These are phyloP conservation scores for Apiotrichum mycotoxinovorans DNA, from an alignment of 1,284 basidiomycete genomes.

Conservation along the genomic window DNA sequence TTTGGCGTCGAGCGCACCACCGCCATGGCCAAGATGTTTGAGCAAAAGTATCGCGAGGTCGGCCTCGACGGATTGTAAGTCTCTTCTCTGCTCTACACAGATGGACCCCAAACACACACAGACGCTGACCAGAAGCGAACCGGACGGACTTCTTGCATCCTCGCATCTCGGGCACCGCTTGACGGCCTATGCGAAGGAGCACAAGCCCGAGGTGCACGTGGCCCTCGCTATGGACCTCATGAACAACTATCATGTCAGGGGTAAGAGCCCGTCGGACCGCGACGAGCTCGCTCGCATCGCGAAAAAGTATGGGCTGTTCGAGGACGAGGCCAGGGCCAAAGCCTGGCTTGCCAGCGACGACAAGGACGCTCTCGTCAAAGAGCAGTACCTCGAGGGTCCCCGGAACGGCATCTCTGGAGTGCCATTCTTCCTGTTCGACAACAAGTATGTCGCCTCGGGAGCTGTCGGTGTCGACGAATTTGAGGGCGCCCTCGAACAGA, in stretches of 20 bases:
- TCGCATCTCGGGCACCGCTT: slow-evolving; percentile 49
- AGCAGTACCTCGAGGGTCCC: slow-evolving; percentile 31
- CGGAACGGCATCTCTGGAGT: slow-evolving; percentile 50
- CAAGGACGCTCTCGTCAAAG: slow-evolving; percentile 36
- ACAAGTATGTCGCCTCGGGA: slow-evolving; percentile 46
- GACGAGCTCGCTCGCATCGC: slow-evolving; percentile 39
- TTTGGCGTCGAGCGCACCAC: slow-evolving; percentile 40
- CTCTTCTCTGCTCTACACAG: not conserved
- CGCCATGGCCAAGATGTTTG: slow-evolving; percentile 32
- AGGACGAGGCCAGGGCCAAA: slow-evolving; percentile 25
- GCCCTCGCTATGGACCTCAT: slow-evolving; percentile 36
- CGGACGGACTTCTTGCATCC: slow-evolving; percentile 21
- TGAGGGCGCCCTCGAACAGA: slow-evolving; percentile 39
- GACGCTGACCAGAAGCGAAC: not conserved
- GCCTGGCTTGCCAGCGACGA: slow-evolving; percentile 34
- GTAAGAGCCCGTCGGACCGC: slow-evolving; percentile 40
- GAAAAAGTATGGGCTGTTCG: slow-evolving; percentile 45
- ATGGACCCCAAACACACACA: no score
- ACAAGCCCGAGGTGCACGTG: slow-evolving; percentile 40
- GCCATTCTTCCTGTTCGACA: slow-evolving; percentile 50
- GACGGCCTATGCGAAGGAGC: slow-evolving; percentile 26
- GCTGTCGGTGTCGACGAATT: slow-evolving; percentile 53
- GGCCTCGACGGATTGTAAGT: slow-evolving; percentile 41
- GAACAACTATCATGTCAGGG: slow-evolving; percentile 47
- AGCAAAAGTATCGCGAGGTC: slow-evolving; percentile 33